Evolutionary conservation across 495 filamentous ascomycete species (phyloP), one percentile per base, ranked within the genome.

Genomic region (Eremomyces bilateralis): DNA sequence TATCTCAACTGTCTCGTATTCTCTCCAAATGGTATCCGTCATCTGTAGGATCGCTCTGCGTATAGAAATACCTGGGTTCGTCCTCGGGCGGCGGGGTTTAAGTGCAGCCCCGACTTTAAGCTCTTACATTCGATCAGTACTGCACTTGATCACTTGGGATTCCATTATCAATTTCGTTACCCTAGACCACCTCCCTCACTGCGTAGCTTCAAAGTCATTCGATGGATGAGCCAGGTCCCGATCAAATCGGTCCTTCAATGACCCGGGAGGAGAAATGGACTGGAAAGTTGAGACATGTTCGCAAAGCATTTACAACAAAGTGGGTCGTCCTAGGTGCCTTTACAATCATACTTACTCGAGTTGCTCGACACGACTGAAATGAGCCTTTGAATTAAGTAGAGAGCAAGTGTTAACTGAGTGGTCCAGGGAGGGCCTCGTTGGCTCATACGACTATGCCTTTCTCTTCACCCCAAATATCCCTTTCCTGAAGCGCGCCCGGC

Each of bases 371-470:
- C 6, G 24, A 27, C 24, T 8, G 24, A 27, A 13, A 27, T 27
- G 24, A 6, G 6, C 6, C 8, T 8, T 8, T 6, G 8, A 27
- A 6, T 13, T 8, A 8, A 8, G 8, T 27, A 27, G 6, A 8
- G 8, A 27, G 24, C 24, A 32, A 32, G 18, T 18, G 8, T 10
- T 10, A 6, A 17, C 10, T 32, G 8, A 35, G n/a, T 4, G 11
- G 10, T 4, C 4, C 25, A 72, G 61, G 35, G 70, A 82, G 1
- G 82, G 83, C 5, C 61, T 92, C 20, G 50, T 93, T 40, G 83
- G 83, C 21, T 61, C 71, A 42, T 93, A 92, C 50, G 80, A 92
- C 58, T 92, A 92, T 67, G 71, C 56, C 30, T 71, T 68, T 50
- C 59, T 77, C 13, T 82, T 82, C 54, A 67, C 61, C 29, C 84